phyloP scores from a whole-genome alignment of 2,329 filamentous ascomycete genomes.

The Hypoxylon sp. region DNA sequence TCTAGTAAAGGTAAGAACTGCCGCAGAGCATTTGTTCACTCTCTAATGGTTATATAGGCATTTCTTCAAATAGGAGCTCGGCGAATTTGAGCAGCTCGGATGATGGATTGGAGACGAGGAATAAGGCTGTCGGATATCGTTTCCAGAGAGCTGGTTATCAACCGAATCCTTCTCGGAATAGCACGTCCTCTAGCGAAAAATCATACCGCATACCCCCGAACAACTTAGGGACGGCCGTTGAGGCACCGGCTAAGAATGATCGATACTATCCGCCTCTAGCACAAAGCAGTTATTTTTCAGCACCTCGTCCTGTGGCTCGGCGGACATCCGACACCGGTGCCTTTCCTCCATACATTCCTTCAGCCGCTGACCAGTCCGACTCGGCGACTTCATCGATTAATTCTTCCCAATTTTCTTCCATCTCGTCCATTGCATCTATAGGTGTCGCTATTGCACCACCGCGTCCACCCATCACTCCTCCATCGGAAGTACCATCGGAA shows the following conservation, averaged over 20 bases:
- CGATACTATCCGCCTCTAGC: slow-evolving; percentile 41
- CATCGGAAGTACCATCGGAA: slow-evolving; percentile 18
- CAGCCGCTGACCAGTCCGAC: slow-evolving; percentile 17
- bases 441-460: slow-evolving; percentile 41
- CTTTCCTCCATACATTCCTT: slow-evolving; percentile 18
- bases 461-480: slow-evolving; percentile 32
- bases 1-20: slow-evolving; percentile 38
- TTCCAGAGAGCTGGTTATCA: slow-evolving; percentile 26
- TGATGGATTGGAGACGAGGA: slow-evolving; percentile 38
- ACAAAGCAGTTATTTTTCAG: slow-evolving; percentile 41
- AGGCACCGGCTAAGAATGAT: slow-evolving; percentile 27
- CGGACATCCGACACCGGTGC: slow-evolving; percentile 25
- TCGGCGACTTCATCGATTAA: slow-evolving; percentile 26
- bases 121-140: slow-evolving; percentile 21
- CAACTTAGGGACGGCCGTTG: slow-evolving; percentile 33
- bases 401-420: slow-evolving; percentile 27
- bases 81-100: slow-evolving; percentile 36
- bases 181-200: slow-evolving; percentile 33
- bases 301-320: slow-evolving; percentile 39
- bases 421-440: slow-evolving; percentile 42
- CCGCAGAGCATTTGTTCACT: slow-evolving; percentile 13
- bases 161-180: slow-evolving; percentile 31
- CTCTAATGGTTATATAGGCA: slow-evolving; percentile 25
- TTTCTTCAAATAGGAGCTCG: slow-evolving; percentile 22
- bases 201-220: slow-evolving; percentile 37